Conservation (phyloP, 768 basidiomycete species). For the Lactarius quietus region DNA sequence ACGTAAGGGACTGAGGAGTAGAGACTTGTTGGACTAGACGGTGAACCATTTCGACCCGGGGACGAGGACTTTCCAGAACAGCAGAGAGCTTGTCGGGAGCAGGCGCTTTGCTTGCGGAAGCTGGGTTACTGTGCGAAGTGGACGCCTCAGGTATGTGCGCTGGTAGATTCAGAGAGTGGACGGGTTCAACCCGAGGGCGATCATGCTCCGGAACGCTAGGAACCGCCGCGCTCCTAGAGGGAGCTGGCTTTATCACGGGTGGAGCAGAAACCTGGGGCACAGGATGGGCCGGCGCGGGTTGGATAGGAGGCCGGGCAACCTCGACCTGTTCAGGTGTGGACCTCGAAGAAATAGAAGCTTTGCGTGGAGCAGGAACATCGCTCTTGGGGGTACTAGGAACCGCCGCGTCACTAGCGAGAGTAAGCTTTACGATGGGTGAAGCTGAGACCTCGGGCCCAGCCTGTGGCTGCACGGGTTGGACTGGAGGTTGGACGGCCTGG, state of each 20-base stretch:
- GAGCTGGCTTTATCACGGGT: neutral
- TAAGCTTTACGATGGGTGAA: too few species aligned
- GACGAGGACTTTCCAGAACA: neutral
- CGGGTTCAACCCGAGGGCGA: neutral
- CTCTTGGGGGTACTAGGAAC: neutral
- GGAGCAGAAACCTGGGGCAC: neutral
- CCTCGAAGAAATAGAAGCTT: neutral
- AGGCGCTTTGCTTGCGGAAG: neutral
- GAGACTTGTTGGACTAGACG: neutral
- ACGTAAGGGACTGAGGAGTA: neutral
- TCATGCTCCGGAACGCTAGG: neutral
- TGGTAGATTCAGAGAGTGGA: neutral
- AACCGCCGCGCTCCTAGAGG: neutral
- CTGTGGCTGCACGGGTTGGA: neutral
- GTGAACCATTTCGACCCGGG: neutral
- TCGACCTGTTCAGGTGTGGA: neutral
- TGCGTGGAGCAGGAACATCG: neutral
- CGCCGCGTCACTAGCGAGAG: neutral
- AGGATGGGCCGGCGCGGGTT: neutral
- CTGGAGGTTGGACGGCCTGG: neutral
- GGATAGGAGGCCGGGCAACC: neutral
- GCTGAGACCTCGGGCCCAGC: too few species aligned
- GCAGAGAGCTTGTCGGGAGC: neutral
- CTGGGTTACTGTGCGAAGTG: neutral
- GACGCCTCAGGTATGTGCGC: neutral